Conservation (phyloP, 1,139 yeast genomes). For the Geotrichum histeridarum region DNA sequence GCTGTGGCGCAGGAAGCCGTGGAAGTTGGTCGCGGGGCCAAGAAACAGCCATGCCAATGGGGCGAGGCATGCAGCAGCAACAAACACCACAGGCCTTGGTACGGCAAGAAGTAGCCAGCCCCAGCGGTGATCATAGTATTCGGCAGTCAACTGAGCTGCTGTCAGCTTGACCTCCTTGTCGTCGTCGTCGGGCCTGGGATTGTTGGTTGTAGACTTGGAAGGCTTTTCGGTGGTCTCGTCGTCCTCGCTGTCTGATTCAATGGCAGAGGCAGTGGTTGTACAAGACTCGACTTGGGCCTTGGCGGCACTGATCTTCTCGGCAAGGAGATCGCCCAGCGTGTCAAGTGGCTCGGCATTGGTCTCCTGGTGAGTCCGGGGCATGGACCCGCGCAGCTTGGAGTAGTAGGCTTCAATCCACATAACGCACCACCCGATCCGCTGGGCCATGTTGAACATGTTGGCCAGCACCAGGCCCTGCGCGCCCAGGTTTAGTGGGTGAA, state of each 20-base stretch:
- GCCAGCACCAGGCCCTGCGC: constrained; percentile 42
- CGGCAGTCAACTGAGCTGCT: neutral
- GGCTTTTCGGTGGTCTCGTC: too few relatives aligned
- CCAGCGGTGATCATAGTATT: constrained; percentile 7
- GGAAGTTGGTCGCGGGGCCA: constrained; percentile 7
- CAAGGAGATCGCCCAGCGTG: too few relatives aligned
- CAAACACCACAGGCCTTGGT: constrained; percentile 13
- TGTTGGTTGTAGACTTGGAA: too few relatives aligned
- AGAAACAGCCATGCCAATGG: constrained; percentile 10
- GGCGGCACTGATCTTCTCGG: too few relatives aligned
- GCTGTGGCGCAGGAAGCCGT: constrained; percentile 8
- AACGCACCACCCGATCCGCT: constrained; percentile 38
- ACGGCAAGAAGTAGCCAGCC: constrained; percentile 10
- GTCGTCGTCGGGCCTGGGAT: too few relatives aligned
- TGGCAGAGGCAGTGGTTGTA: too few relatives aligned
- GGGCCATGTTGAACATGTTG: constrained; percentile 39
- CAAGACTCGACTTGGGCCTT: too few relatives aligned
- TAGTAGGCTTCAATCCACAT: constrained; percentile 32
- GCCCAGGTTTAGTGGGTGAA: constrained; percentile 35
- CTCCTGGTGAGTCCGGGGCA: too few relatives aligned
- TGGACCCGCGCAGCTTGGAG: neutral
- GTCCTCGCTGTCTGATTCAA: too few relatives aligned
- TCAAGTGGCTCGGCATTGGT: too few relatives aligned
- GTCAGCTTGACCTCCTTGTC: too few relatives aligned
- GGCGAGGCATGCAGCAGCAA: constrained; percentile 7